Base-by-base conservation (phyloP, 169 alveolate species). In the Miamiensis avidus region DNA sequence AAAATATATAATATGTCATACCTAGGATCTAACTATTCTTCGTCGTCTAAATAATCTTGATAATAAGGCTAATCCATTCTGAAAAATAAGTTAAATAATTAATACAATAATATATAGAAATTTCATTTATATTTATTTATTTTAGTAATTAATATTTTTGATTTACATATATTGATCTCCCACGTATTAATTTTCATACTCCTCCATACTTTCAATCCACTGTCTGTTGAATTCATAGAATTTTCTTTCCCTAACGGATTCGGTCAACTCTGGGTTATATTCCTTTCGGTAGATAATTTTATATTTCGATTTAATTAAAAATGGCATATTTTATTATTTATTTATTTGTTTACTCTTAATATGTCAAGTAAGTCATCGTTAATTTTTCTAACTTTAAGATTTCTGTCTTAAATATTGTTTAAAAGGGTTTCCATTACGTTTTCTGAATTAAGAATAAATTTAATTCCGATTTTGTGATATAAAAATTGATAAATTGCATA, bases 241-340 rank as follows among this genome's bases (percentile, higher is more conserved):
- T 81, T 95, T 92, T 77, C 89, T 91, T 34, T 91, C 89, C 85
- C 93, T 96, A 34, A 96, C 93, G 30, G 89, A 93, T 78, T 96
- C 95, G 26, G 94, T 88, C 95, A 97, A 91, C 78, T 91, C 92
- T 65, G 91, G 91, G 85, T 96, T 96, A 78, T 89, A 92, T 30
- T 89, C 94, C 87, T 93, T 88, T 0, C 20, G 4, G 20, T 49
- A 49, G 20, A 11, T 49, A 49, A 49, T 11, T 49, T 49, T 11
- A 49, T 49, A 49, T 49, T 49, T 49, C n/a, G n/a, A 86, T 89
- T 27, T 74, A 32, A 25, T 33, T 34, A 49, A 49, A 64, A n/a
- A 73, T 88, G 73, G 78, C 89, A 30, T 83, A 74, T 82, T 83
- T 83, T 88, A 88, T 78, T 84, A 83, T 78, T 74, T 86, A 83